phyloP scores from a whole-genome alignment of 495 filamentous ascomycete genomes.

The Trichoderma orchidacearum region DNA sequence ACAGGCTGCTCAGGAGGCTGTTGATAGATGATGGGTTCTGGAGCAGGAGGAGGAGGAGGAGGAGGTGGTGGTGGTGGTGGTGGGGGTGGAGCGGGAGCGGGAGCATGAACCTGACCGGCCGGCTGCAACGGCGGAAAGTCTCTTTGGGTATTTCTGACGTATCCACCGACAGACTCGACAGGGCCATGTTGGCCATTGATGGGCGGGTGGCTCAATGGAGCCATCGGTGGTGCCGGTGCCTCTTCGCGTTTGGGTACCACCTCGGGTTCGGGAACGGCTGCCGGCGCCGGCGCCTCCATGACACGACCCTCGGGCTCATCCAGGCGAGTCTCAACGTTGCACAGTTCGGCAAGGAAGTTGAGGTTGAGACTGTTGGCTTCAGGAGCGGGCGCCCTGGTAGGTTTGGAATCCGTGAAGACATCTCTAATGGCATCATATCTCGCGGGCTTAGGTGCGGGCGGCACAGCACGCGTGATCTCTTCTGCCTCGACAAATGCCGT shows the following conservation, averaged over 20 bases:
- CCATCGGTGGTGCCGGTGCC: not conserved
- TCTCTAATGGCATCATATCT: conserved; percentile 36
- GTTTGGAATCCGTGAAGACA: conserved; percentile 22
- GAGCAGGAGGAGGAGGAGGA: not conserved
- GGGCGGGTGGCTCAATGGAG: not conserved
- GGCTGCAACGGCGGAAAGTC: not conserved
- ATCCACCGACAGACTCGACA: not conserved
- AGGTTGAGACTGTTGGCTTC: conserved; percentile 3
- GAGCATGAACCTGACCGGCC: not conserved
- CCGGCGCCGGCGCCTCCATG: not conserved
- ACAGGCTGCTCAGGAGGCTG: not conserved
- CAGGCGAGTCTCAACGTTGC: not conserved
- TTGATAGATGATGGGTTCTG: not conserved
- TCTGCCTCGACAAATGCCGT: not conserved
- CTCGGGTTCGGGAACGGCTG: not conserved
- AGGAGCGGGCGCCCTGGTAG: conserved; percentile 8
- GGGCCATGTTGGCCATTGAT: not conserved
- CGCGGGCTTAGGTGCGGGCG: conserved; percentile 8
- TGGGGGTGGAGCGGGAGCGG: too few species aligned
- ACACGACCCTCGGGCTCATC: not conserved
- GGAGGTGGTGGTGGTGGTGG: too few species aligned
- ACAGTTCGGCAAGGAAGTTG: conserved; percentile 1
- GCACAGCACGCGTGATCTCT: not conserved
- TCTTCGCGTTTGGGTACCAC: not conserved
- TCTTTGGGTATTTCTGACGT: not conserved